phyloP scores from a whole-genome alignment of 495 filamentous ascomycete genomes.

The Saxophila tyrrhenica region DNA sequence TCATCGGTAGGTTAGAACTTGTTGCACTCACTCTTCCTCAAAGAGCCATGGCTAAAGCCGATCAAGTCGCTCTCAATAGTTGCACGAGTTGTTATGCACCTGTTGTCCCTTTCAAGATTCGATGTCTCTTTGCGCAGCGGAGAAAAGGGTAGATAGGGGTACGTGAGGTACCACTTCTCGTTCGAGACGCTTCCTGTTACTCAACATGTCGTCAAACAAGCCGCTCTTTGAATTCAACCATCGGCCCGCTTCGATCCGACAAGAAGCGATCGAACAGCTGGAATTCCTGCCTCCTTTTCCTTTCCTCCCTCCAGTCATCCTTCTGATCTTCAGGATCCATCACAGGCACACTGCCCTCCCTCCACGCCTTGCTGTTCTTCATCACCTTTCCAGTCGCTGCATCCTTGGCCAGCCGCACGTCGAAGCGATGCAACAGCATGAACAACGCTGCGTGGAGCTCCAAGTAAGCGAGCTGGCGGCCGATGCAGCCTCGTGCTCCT shows the following conservation, averaged over 20 bases:
- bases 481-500: conserved; percentile 48
- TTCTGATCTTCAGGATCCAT: neutral
- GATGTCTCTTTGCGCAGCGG: too few species aligned
- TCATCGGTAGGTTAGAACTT: too few species aligned
- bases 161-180: too few species aligned
- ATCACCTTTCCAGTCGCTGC: neutral
- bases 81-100: too few species aligned
- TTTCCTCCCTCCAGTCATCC: neutral
- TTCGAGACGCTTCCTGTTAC: too few species aligned
- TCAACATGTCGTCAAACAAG: too few species aligned
- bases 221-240: conserved; percentile 4
- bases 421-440: neutral
- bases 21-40: too few species aligned
- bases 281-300: neutral
- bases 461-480: conserved; percentile 17
- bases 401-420: conserved; percentile 5
- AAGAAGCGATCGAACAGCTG: conserved; percentile 1
- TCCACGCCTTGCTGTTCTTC: conserved; percentile 15
- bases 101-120: too few species aligned
- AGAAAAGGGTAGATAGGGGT: too few species aligned
- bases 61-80: too few species aligned
- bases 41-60: too few species aligned
- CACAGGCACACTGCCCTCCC: conserved; percentile 12
- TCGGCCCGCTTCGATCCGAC: neutral
- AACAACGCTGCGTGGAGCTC: neutral